Evolutionary conservation across 1,284 basidiomycete genomes (phyloP), one percentile per base, ranked within the genome.

Genomic region (Chalciporus sp.): DNA sequence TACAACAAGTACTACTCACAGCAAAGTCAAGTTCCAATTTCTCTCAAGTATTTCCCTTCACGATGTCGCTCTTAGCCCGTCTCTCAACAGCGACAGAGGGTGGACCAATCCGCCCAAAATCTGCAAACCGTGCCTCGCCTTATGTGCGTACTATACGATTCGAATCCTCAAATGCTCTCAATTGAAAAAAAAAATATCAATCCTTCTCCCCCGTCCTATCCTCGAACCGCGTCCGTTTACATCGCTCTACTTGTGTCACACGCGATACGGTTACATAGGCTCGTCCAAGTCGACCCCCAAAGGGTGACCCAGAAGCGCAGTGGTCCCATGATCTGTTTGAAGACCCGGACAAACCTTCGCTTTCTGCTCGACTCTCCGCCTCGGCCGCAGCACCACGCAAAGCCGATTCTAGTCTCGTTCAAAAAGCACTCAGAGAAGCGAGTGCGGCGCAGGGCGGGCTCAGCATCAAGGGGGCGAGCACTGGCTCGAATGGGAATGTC

Each of bases 321-420:
- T 91, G 88, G 88, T 77, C 85, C 50, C 88, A 91, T 64, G 88
- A 91, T 69, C 71, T 89, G 55, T 91, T 75, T 62, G 82, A 85
- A 53, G 73, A 75, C n/a, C 77, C 78, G 53, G 80, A 83, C 62
- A 69, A 69, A 14, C 72, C 70, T n/a, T 84, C 85, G 3, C 81
- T 90, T 51, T 80, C 81, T 27, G 77, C 84, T 19, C 83, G 89
- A 35, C 69, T 90, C 45, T 77, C 77, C 20, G 47, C 52, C 14
- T 57, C 60, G 28, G 62, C 68, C 7, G 55, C 65, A 3, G 42
- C 53, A 31, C 79, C 77, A 47, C 72, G 79, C 41, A 76, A 72
- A 56, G 62, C 82, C 60, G 76, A 78, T 60, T 59, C 69, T 28
- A 57, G 68, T 37, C 73, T 81, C 55, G 73, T 80, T 58, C 72